Evolutionary conservation across 108 stramenopile species (phyloP).

Genomic region (Bacterosira constricta): DNA sequence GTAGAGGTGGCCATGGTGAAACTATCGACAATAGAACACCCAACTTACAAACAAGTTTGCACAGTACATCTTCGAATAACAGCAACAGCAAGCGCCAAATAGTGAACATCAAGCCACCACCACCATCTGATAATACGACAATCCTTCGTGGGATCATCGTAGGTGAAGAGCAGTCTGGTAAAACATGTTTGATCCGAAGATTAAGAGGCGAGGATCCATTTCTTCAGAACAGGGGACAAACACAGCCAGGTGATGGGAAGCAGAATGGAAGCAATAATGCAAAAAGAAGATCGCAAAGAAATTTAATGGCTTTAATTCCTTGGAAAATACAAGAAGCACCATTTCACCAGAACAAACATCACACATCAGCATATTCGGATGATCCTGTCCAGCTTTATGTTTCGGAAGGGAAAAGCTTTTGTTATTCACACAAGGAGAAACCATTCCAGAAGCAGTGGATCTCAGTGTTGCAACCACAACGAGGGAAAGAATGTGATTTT

Average conservation of each 20-base stretch:
- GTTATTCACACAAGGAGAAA: not conserved
- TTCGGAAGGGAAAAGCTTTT: slow-evolving; percentile 26
- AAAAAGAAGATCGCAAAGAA: slow-evolving; percentile 12
- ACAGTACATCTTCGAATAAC: no score
- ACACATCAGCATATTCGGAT: slow-evolving; percentile 1
- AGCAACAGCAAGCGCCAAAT: no score
- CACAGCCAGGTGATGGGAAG: not conserved
- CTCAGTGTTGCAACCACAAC: slow-evolving; percentile 3
- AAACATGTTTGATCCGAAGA: slow-evolving; percentile 42
- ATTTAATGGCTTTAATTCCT: slow-evolving; percentile 45
- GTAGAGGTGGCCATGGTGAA: not conserved
- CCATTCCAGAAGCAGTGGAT: not conserved
- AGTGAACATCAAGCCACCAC: no score
- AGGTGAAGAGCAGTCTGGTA: slow-evolving; percentile 33
- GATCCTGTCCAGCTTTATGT: slow-evolving; percentile 31
- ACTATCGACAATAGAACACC: no score
- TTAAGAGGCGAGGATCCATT: slow-evolving; percentile 48
- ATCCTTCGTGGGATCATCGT: slow-evolving; percentile 44
- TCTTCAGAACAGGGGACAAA: not conserved
- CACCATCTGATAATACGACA: slow-evolving; percentile 3
- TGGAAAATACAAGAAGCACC: slow-evolving; percentile 25
- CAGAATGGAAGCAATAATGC: not conserved
- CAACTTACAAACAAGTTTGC: no score
- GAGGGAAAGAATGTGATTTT: slow-evolving; percentile 35
- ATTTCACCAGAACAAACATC: slow-evolving; percentile 6